phyloP scores from a whole-genome alignment of 2,329 filamentous ascomycete species.

The Sordariomycetes sp. region DNA sequence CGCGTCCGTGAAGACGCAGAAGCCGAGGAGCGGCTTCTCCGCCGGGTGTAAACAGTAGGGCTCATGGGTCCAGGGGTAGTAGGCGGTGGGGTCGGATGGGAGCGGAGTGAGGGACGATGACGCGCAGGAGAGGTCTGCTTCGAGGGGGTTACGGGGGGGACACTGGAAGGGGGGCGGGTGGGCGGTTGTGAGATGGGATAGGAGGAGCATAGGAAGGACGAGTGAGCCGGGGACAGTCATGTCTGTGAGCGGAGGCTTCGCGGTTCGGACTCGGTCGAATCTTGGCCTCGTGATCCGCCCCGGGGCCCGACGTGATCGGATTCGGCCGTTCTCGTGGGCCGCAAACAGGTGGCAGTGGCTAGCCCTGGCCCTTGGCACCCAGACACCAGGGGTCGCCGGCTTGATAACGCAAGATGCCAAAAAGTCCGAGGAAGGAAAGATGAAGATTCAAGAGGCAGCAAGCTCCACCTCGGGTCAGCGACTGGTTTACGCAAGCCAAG shows the following conservation, averaged over 20 bases:
- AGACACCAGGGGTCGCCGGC: too few species aligned
- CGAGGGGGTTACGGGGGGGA: neutral
- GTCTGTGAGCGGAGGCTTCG: neutral
- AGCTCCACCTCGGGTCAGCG: too few species aligned
- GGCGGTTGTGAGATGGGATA: neutral
- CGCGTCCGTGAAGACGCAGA: conserved; percentile 5
- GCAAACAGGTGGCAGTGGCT: too few species aligned
- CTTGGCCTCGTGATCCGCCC: too few species aligned
- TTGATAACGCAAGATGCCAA: too few species aligned
- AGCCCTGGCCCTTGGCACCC: too few species aligned
- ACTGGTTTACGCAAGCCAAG: too few species aligned
- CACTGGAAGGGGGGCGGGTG: neutral
- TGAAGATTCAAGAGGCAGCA: too few species aligned
- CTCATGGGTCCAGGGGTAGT: conserved; percentile 4
- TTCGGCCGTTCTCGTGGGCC: too few species aligned
- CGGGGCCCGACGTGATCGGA: too few species aligned
- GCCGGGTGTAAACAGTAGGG: conserved; percentile 5
- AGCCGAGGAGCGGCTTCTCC: neutral
- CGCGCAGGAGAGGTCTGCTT: neutral
- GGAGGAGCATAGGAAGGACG: neutral
- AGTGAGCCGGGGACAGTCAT: conserved; percentile 2
- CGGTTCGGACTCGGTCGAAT: too few species aligned
- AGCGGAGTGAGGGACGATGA: neutral
- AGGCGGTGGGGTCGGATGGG: neutral
- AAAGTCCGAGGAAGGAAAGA: too few species aligned